Conservation (phyloP, 2,329 filamentous ascomycete species). For the Cladobotryum protrusum region DNA sequence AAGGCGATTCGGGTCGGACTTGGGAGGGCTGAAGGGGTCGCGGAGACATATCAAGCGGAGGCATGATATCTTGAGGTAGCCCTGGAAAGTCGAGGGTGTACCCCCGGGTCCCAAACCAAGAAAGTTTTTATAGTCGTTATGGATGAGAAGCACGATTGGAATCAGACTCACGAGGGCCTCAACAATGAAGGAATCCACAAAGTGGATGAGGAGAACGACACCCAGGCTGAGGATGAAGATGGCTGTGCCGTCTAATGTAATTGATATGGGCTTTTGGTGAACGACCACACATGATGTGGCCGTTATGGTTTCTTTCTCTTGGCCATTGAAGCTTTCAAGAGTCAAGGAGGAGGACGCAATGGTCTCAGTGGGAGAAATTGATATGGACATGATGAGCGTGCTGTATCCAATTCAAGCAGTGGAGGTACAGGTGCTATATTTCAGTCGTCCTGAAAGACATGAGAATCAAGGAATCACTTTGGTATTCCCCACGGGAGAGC, state of each 20-base stretch:
- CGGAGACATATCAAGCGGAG: conserved; percentile 65
- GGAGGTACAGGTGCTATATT: not conserved
- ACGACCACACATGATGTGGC: conserved; percentile 18
- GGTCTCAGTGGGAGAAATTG: conserved; percentile 23
- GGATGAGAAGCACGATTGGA: conserved; percentile 46
- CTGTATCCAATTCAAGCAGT: not conserved
- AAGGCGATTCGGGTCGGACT: conserved; percentile 42
- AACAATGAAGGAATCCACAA: conserved; percentile 41
- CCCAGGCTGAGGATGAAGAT: conserved; percentile 39
- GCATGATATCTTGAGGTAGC: conserved; percentile 68
- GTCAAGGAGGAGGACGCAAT: conserved; percentile 16
- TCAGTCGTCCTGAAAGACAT: not conserved
- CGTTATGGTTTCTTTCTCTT: conserved; percentile 3
- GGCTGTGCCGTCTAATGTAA: conserved; percentile 47
- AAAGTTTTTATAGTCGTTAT: conserved; percentile 70
- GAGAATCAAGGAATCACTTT: conserved; percentile 2
- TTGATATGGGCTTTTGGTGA: conserved; percentile 44
- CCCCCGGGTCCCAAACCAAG: conserved; percentile 73
- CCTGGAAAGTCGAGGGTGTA: conserved; percentile 65
- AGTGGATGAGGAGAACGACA: conserved; percentile 47
- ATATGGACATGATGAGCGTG: conserved; percentile 20
- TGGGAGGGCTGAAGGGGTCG: conserved; percentile 59
- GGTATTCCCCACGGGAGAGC: not conserved
- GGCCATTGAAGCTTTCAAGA: conserved; percentile 7
- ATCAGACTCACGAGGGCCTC: conserved; percentile 45